Conservation (phyloP, 345 rosid genomes). For the Ailanthus altissimus region DNA sequence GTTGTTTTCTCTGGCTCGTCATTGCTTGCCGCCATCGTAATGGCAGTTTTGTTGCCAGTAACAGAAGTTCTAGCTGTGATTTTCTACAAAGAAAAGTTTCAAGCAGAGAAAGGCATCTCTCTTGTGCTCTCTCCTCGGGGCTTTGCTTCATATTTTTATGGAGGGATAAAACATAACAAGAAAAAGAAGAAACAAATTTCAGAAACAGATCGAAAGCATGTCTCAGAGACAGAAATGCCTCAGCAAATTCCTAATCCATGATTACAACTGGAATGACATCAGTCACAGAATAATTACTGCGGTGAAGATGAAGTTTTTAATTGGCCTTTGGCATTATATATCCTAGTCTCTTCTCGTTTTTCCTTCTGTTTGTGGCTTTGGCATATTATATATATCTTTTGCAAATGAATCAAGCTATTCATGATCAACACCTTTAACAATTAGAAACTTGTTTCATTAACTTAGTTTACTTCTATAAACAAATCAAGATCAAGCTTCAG, state of each 20-base stretch:
- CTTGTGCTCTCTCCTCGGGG: slow-evolving; percentile 76
- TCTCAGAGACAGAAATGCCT: slow-evolving; percentile 23
- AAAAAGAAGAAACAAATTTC: neutral
- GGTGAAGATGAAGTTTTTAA: neutral
- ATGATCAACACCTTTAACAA: neutral
- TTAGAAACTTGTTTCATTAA: neutral
- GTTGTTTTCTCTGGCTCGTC: slow-evolving; percentile 61
- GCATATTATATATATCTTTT: neutral
- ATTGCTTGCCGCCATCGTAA: slow-evolving; percentile 51
- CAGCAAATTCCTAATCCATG: slow-evolving; percentile 6
- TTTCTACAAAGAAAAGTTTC: slow-evolving; percentile 65
- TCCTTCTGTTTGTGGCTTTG: no score
- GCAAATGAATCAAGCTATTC: neutral
- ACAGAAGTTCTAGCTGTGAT: slow-evolving; percentile 69
- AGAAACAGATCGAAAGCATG: slow-evolving; percentile 27
- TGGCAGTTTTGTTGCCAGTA: slow-evolving; percentile 52
- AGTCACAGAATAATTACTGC: slow-evolving; percentile 14
- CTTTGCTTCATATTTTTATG: slow-evolving; percentile 67
- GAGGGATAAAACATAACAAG: slow-evolving; percentile 47
- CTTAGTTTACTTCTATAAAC: neutral
- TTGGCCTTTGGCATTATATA: neutral
- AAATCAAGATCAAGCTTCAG: neutral
- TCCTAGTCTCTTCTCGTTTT: no score
- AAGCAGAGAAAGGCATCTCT: slow-evolving; percentile 64
- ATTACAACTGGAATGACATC: neutral